A percentile compares a stretch with the other conserved stretches of the same genome.
Evolutionary conservation across 2,329 filamentous ascomycete genomes (phyloP).

Genomic region (Alternaria ethzedia): DNA sequence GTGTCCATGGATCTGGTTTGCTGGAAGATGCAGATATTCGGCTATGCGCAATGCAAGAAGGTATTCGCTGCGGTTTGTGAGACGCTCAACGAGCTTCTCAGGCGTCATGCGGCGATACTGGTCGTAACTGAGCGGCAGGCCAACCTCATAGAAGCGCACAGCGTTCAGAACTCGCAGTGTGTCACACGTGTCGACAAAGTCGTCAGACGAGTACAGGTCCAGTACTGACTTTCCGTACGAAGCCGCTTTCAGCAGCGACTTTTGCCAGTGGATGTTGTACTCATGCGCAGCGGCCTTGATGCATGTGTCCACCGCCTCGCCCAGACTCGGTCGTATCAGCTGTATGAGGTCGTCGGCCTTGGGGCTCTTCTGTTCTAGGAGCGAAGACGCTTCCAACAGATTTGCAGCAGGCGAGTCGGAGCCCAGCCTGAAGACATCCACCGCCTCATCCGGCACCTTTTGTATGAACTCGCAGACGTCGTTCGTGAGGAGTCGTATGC

Average conservation of each 20-base stretch:
- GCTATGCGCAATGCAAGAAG: conserved; percentile 87
- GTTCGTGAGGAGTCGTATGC: conserved; percentile 88
- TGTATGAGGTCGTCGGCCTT: conserved; percentile 99
- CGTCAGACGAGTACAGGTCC: conserved; percentile 96
- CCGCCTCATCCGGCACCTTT: conserved; percentile 83
- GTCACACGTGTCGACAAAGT: conserved; percentile 98
- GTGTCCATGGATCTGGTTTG: conserved; percentile 91
- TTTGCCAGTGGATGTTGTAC: conserved; percentile 90
- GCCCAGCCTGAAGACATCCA: conserved; percentile 87
- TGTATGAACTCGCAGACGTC: conserved; percentile 98
- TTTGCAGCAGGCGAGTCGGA: conserved; percentile 90
- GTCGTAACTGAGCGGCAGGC: conserved; percentile 88
- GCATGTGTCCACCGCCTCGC: conserved; percentile 92
- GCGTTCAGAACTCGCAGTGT: conserved; percentile 91
- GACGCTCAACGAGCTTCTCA: conserved; percentile 81
- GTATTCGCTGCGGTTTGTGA: conserved; percentile 90
- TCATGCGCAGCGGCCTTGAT: conserved; percentile 93
- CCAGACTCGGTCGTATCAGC: conserved; percentile 83
- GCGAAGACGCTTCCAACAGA: conserved; percentile 88
- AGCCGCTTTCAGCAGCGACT: conserved; percentile 91
- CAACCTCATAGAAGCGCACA: conserved; percentile 87
- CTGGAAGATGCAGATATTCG: conserved; percentile 82
- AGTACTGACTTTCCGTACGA: conserved; percentile 98
- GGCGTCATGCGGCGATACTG: conserved; percentile 92
- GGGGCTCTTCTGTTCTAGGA: conserved; percentile 90